A percentile compares a stretch with the other conserved stretches of the same genome.
Evolutionary conservation across 495 filamentous ascomycete genomes (phyloP).

Genomic region (Penicillium riverlandense): DNA sequence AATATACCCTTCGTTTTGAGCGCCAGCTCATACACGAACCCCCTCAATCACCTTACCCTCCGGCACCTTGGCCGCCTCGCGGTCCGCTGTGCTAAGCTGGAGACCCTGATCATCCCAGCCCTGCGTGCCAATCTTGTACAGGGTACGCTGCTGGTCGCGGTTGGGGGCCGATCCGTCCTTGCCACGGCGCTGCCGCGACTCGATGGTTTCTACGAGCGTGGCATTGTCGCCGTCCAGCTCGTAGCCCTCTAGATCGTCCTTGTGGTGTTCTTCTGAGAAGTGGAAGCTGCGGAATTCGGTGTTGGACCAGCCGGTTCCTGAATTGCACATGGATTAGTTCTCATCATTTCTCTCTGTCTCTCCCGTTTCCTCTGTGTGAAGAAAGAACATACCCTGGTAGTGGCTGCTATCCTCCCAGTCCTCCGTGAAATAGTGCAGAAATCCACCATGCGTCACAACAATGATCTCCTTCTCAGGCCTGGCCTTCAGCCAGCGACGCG

Average conservation of each 20-base stretch:
- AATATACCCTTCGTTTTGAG: conserved; percentile 1
- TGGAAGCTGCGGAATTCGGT: conserved; percentile 72
- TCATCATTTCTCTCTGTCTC: too few relatives aligned
- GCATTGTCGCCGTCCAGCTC: conserved; percentile 47
- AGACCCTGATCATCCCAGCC: conserved; percentile 40
- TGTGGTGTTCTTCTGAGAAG: conserved; percentile 46
- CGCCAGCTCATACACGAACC: conserved; percentile 11
- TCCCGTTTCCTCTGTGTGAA: too few relatives aligned
- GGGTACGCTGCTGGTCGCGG: conserved; percentile 29
- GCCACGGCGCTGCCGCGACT: conserved; percentile 53
- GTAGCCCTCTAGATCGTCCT: conserved; percentile 30
- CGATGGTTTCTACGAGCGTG: conserved; percentile 53
- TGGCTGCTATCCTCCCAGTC: conserved; percentile 64
- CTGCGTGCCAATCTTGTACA: conserved; percentile 34
- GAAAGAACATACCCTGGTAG: conserved; percentile 36
- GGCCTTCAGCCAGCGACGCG: conserved; percentile 60
- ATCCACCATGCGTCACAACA: conserved; percentile 67
- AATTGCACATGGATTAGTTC: too few relatives aligned
- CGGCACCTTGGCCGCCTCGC: conserved; percentile 29
- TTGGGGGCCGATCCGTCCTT: conserved; percentile 27
- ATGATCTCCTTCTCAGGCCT: conserved; percentile 54
- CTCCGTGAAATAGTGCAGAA: conserved; percentile 72
- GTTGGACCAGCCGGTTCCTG: conserved; percentile 79
- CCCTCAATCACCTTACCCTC: conserved; percentile 30
- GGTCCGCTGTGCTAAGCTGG: conserved; percentile 35